phyloP scores from a whole-genome alignment of 768 basidiomycete genomes.

The Termitomyces sp. region DNA sequence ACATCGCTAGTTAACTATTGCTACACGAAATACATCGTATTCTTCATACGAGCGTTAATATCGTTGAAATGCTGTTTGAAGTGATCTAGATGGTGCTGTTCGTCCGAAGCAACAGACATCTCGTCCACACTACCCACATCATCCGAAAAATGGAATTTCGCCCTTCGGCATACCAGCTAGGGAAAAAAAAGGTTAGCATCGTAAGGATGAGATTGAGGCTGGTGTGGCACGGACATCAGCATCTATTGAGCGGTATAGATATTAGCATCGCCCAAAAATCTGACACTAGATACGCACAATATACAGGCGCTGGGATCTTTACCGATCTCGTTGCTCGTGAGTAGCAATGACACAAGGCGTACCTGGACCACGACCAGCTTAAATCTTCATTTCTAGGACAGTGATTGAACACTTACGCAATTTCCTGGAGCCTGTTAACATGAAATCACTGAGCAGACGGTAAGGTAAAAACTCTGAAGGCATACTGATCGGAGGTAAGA shows the following conservation, averaged over 20 bases:
- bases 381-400: background rate
- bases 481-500: constrained; percentile 24
- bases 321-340: constrained; percentile 68
- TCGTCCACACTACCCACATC: constrained; percentile 28
- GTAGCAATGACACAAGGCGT: constrained; percentile 61
- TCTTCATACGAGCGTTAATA: constrained; percentile 22
- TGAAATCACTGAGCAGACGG: background rate
- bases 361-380: constrained; percentile 9
- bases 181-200: background rate
- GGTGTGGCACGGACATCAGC: constrained; percentile 41
- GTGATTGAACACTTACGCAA: constrained; percentile 40
- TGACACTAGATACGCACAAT: constrained; percentile 39
- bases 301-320: constrained; percentile 68
- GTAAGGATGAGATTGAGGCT: background rate
- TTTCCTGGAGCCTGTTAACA: constrained; percentile 32
- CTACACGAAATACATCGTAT: constrained; percentile 27
- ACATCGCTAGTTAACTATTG: background rate
- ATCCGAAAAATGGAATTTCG: constrained; percentile 43
- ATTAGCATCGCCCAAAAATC: background rate
- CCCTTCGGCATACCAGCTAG: constrained; percentile 51
- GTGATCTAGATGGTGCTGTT: constrained; percentile 16
- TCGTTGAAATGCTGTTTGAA: constrained; percentile 28
- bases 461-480: constrained; percentile 9
- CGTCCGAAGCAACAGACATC: constrained; percentile 28
- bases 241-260: constrained; percentile 26